Evolutionary conservation across 1,284 basidiomycete genomes (phyloP).

Genomic region (Takashimella koratensis): DNA sequence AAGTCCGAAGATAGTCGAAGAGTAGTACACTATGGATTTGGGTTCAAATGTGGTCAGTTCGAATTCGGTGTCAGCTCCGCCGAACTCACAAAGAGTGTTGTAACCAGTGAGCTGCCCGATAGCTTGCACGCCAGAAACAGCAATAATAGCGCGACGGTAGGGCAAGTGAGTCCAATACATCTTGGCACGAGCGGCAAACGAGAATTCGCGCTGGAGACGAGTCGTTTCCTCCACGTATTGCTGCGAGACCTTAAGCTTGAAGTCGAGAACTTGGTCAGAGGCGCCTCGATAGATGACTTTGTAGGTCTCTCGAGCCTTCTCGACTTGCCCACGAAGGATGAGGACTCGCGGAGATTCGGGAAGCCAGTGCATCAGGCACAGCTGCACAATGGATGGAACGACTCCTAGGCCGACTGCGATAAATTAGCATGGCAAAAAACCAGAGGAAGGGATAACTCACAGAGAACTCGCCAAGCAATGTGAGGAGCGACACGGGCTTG

Average conservation of each 20-base stretch:
- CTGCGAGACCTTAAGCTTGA: conserved; percentile 34
- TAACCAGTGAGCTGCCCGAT: conserved; percentile 40
- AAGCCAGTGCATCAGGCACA: conserved; percentile 40
- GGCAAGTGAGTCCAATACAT: conserved; percentile 18
- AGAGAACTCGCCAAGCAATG: conserved; percentile 14
- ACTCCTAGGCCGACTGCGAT: conserved; percentile 40
- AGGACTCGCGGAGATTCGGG: conserved; percentile 43
- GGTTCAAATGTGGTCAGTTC: not conserved
- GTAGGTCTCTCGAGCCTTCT: conserved; percentile 25
- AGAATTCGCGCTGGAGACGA: conserved; percentile 9
- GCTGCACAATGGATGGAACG: conserved; percentile 38
- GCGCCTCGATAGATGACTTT: conserved; percentile 31
- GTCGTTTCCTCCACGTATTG: conserved; percentile 27
- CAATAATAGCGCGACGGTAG: conserved; percentile 24
- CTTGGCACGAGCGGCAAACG: conserved; percentile 12
- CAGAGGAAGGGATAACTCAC: conserved; percentile 1
- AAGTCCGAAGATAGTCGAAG: conserved; percentile 33
- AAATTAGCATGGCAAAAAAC: conserved; percentile 6
- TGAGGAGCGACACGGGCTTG: conserved; percentile 9
- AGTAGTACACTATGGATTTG: conserved; percentile 30
- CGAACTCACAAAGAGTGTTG: too few relatives aligned
- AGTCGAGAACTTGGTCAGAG: conserved; percentile 30
- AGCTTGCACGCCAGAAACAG: conserved; percentile 14
- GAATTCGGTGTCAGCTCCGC: conserved; percentile 3
- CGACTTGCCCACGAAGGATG: conserved; percentile 25